Evolutionary conservation across 2,329 filamentous ascomycete genomes (phyloP), one percentile per base, ranked within the genome.

Genomic region (Emmonsia crescens): DNA sequence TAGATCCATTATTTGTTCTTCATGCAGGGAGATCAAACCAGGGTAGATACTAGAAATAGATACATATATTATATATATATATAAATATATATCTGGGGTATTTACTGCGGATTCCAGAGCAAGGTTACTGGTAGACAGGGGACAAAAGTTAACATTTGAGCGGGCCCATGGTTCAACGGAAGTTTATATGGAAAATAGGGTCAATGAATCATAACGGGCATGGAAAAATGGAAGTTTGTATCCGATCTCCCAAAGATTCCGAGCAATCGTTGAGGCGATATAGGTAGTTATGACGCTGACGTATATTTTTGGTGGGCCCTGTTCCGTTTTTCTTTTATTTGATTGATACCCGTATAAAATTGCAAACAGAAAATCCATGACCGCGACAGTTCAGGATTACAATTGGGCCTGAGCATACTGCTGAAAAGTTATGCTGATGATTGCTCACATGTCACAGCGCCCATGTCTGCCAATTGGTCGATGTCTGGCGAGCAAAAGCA

Each of bases 401-500:
- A 38, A 57, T 57, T 57, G 55, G 55, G 38, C 38, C 55, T 44
- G 38, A 38, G 40, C 16, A 57, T 57, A 38, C 38, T n/a, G 14
- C 24, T 19, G 55, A 44, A 44, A 31, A 27, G 36, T 55, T 24
- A 29, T 57, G 55, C 55, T 57, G 38, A n/a, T n/a, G 24, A 44
- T 46, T 24, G 36, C 36, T 29, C 38, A 57, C 38, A 46, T 46
- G 40, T n/a, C 55, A 24, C 55, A 44, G 36, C 55, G 40, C 36
- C 36, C 36, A 57, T 31, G 38, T 33, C n/a, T 44, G 55, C 8
- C 38, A 44, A 57, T 57, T 57, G 55, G 55, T 31, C 38, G 24
- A 46, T 57, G 55, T 36, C 36, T 44, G 24, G 36, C 21, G 55
- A 55, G 19, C 33, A 57, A 46, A 57, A 57, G 55, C 55, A 57